Base-by-base conservation (phyloP, 129 eudicot species). In the Centrapalus pauciflorus region DNA sequence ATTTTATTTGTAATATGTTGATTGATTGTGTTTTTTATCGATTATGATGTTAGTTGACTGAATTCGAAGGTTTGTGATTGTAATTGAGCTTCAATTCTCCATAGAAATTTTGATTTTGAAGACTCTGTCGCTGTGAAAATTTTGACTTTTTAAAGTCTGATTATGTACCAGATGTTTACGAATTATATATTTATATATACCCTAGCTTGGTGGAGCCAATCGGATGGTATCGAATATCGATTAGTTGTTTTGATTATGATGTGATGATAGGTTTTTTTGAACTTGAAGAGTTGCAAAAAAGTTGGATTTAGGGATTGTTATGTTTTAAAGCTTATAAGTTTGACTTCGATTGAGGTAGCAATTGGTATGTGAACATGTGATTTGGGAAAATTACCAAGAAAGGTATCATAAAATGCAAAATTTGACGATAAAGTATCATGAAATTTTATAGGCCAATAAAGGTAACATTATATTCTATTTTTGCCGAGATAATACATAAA, bases 131-230 rank as follows among this genome's bases (percentile, higher is more conserved):
- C 60, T 30, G 71, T 66, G 16, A 45, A 23, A 45, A 23, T 71
- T 72, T 20, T 41, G n/a, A 49, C 41, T 61, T 50, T 61, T n/a
- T 59, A 20, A 23, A 13, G 76, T 71, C 25, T 70, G 67, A 70
- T 50, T 60, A n/a, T 4, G 60, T 33, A 41, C 41, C 27, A 70
- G 7, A 28, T 45, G 43, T 28, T 9, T 9, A 19, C 56, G 41
- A 54, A 55, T 26, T n/a, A n/a, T n/a, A n/a, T n/a, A n/a, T n/a
- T n/a, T n/a, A n/a, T n/a, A n/a, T n/a, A n/a, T n/a, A 45, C 30
- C 37, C 37, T 55, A 55, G 30, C 19, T 55, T 14, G 14, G 20
- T 55, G 37, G 40, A 55, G 64, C 28, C 29, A 25, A 52, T n/a
- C n/a, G n/a, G n/a, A n/a, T n/a, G n/a, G n/a, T n/a, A 69, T 55